Base-by-base conservation (phyloP, 2,329 filamentous ascomycete species). In the Massarina eburnea region DNA sequence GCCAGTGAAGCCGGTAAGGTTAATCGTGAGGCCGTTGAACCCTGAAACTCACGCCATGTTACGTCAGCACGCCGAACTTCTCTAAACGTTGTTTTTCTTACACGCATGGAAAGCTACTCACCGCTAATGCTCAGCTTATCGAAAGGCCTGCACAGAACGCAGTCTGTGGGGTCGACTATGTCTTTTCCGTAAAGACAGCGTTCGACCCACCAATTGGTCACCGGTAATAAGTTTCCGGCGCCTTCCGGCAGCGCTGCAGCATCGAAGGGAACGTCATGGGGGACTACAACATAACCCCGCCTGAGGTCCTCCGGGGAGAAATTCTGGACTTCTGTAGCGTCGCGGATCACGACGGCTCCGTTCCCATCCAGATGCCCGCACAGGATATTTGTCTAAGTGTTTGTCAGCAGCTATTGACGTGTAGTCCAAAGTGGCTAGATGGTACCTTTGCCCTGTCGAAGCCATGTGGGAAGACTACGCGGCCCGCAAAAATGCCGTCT, bases 121-220 rank as follows among this genome's bases (percentile, higher is more conserved):
- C 77, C 78, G 64, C 71, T 67, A 30, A 95, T 82, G 29, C 84
- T 86, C 54, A 89, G 87, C 22, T 74, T 72, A 5, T 83, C 78
- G 51, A 96, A 88, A 2, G 94, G 91, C 6, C 82, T 83, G 47
- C 89, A 91, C 19, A 95, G 79, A 32, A 88, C 78, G 64, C 94
- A 84, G 4, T 81, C 76, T 41, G 77, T 73, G 4, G 91, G 89
- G 22, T 86, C 76, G 37, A 89, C 77, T 57, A 92, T 81, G 20
- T 73, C 74, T 68, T 89, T 94, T 52, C 82, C 82, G 64, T 91
- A 84, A 30, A 99, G 75, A 66, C 92, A 97, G 38, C 84, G 83
- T 71, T 99, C 94, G 41, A 99, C 79, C 80, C 92, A 99, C 78
- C 94, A 95, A 64, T 96, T 91, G 9, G 91, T 97, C 24, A 95